Conservation (phyloP, 2,329 filamentous ascomycete species). For the Cercospora citrullina region DNA sequence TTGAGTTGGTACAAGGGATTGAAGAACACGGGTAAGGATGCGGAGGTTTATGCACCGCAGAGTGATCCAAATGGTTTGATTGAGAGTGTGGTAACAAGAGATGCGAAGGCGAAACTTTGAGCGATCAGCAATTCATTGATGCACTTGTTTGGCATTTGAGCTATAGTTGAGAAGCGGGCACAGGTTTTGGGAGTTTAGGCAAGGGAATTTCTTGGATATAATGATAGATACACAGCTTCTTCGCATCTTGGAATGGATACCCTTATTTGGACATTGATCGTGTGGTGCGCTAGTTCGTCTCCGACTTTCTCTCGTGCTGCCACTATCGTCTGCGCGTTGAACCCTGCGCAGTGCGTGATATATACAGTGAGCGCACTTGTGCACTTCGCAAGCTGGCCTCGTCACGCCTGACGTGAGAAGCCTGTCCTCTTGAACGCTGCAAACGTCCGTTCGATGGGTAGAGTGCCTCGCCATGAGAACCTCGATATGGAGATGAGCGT, state of each 20-base stretch:
- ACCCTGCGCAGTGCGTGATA: neutral
- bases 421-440: neutral
- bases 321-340: neutral
- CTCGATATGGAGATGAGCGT: neutral
- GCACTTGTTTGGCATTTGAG: neutral
- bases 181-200: neutral
- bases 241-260: neutral
- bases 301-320: neutral
- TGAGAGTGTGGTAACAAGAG: constrained; percentile 79
- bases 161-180: neutral
- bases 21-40: constrained; percentile 93
- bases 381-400: neutral
- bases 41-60: constrained; percentile 93
- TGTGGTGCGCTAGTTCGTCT: no score
- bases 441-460: neutral
- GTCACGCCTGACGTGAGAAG: neutral
- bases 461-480: neutral
- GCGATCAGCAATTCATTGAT: neutral
- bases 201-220: neutral
- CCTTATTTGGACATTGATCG: no score
- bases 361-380: neutral
- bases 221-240: neutral
- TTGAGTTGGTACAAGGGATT: constrained; percentile 94
- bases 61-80: constrained; percentile 93
- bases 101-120: constrained; percentile 37